Evolutionary conservation across 345 rosid species (phyloP).

Genomic region (Gossypium ekmanianum): DNA sequence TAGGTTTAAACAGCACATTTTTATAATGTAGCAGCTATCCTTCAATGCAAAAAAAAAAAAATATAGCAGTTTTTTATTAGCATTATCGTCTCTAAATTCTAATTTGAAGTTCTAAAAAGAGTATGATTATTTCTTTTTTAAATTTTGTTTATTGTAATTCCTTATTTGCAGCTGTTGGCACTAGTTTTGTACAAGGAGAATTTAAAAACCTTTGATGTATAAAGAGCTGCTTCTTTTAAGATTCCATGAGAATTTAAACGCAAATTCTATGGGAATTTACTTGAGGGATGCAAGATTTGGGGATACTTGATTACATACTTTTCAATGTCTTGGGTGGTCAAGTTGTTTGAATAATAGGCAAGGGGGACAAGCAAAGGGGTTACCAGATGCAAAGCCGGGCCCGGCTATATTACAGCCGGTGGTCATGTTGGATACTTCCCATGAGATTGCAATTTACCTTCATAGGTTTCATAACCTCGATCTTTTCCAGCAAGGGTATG

Average conservation of each 20-base stretch:
- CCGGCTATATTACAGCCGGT: conserved; percentile 41
- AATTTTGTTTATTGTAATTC: not conserved
- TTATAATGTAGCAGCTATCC: no score
- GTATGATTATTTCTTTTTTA: not conserved
- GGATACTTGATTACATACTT: conserved; percentile 39
- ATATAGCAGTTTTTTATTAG: not conserved
- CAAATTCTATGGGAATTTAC: not conserved
- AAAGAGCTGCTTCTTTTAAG: not conserved
- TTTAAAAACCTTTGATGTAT: not conserved
- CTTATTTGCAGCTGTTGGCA: not conserved
- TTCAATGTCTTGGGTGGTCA: conserved; percentile 43
- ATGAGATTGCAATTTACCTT: conserved; percentile 77
- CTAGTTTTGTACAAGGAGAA: not conserved
- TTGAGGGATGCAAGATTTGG: conserved; percentile 31
- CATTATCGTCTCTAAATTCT: not conserved
- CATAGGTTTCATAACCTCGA: conserved; percentile 81
- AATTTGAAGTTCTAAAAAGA: conserved; percentile 3
- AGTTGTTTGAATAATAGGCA: conserved; percentile 37
- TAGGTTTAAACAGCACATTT: no score
- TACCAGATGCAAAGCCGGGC: conserved; percentile 41
- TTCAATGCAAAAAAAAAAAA: not conserved
- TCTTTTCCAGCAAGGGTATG: conserved; percentile 92
- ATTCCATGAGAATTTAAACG: no score
- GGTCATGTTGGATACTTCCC: conserved; percentile 65
- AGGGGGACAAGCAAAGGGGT: conserved; percentile 35